Base-by-base conservation (phyloP, 208 protist species). In the Leishmania lainsoni region DNA sequence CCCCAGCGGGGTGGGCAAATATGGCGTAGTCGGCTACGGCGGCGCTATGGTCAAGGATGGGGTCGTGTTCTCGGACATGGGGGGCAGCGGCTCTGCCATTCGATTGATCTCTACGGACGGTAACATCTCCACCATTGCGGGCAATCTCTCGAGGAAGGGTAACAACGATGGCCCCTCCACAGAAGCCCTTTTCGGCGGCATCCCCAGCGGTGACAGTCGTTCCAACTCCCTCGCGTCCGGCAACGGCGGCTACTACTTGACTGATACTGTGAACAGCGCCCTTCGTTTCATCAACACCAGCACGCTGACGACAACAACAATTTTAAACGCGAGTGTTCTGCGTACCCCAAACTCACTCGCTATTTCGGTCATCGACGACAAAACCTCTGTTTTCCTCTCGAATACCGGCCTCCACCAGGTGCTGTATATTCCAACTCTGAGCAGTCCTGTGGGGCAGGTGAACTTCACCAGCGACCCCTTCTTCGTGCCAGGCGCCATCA, bases 61-160 rank as follows among this genome's bases (percentile, higher is more conserved):
- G 3, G 71, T 94, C n/a, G 80, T 90, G 68, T 85, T 96, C 74
- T 87, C 80, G 5, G 93, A 96, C 78, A 87, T 83, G 83, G 90
- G 86, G 3, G 76, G 83, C 48, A 71, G 72, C 49, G 90, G 90
- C 20, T 89, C 90, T 0, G 78, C 87, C 0, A 75, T 95, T 17
- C 93, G 93, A 17, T 5, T 71, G 29, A 83, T 95, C 70, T 89
- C 86, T 17, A 66, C 26, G 14, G 0, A 3, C 26, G 71, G 75
- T 54, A 80, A 81, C 6, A 78, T 95, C 49, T 83, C 39, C 75
- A 92, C 85, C 29, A 69, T 95, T 61, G 76, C 91, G 1, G 93
- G 93, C 42, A 90, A 76, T 59, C 73, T 69, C 45, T 54, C n/a
- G 4, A 32, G 8, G 14, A 81, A 6, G 2, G 91, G 91, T 68